Percentiles rank a stretch among this genome's conserved stretches.
phyloP scores from a whole-genome alignment of 2,329 filamentous ascomycete species.

The Aspergillus sp. region DNA sequence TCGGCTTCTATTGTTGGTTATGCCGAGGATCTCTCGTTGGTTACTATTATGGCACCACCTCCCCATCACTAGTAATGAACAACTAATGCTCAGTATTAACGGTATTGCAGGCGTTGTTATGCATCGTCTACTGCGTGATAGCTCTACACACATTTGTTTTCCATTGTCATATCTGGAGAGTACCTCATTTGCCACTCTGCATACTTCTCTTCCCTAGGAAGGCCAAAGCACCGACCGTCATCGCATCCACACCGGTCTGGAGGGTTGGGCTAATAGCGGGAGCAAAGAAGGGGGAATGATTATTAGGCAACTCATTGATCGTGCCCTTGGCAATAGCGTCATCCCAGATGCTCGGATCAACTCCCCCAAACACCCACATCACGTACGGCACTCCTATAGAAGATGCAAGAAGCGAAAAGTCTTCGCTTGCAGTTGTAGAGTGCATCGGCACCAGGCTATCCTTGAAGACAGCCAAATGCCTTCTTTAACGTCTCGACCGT shows the following conservation, averaged over 20 bases:
- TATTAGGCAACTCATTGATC: slow-evolving; percentile 49
- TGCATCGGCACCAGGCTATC: slow-evolving; percentile 34
- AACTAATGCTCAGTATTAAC: no score
- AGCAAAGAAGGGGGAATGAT: slow-evolving; percentile 56
- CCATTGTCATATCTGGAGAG: no score
- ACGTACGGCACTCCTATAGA: slow-evolving; percentile 45
- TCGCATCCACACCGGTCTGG: slow-evolving; percentile 46
- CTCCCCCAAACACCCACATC: slow-evolving; percentile 55
- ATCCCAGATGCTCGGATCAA: slow-evolving; percentile 46
- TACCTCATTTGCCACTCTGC: no score
- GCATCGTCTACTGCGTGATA: no score
- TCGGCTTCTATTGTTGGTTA: no score
- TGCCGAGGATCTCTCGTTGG: no score
- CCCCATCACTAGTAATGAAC: no score
- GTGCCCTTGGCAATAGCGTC: slow-evolving; percentile 42
- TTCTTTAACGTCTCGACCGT: slow-evolving; percentile 40
- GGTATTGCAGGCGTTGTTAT: no score
- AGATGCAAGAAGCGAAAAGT: slow-evolving; percentile 53
- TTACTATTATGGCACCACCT: no score
- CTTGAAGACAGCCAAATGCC: slow-evolving; percentile 42
- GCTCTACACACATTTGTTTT: no score
- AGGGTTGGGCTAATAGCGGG: slow-evolving; percentile 55
- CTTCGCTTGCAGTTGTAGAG: slow-evolving; percentile 49
- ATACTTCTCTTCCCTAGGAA: no score
- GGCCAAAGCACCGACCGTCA: slow-evolving; percentile 46